Evolutionary conservation across 129 eudicot species (phyloP).

Genomic region (Gnaphalium uliginosum): DNA sequence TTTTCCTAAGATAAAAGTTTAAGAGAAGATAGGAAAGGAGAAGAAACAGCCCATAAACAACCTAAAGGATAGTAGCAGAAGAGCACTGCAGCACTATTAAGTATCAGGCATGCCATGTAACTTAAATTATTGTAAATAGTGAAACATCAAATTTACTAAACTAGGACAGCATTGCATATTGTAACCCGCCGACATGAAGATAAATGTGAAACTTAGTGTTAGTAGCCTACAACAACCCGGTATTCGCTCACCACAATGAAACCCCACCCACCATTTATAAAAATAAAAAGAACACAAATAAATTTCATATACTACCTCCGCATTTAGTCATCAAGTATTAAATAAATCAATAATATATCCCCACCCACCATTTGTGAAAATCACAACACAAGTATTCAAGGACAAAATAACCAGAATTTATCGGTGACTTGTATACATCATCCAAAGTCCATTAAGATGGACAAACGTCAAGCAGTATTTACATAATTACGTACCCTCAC

Average conservation of each 20-base stretch:
- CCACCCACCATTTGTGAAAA: constrained; percentile 10
- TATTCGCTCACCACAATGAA: constrained; percentile 13
- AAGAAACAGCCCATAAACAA: constrained; percentile 13
- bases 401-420: background rate
- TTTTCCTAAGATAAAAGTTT: constrained; percentile 1
- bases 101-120: constrained; percentile 7
- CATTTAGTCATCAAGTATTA: constrained; percentile 12
- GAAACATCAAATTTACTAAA: constrained; percentile 1
- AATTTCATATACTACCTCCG: constrained; percentile 2
- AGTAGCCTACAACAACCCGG: constrained; percentile 3
- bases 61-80: background rate
- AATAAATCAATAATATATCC: constrained; percentile 6
- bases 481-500: constrained; percentile 8
- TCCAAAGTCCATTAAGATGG: constrained; percentile 16
- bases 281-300: background rate
- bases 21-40: constrained; percentile 11
- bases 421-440: constrained; percentile 6
- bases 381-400: constrained; percentile 2
- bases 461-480: constrained; percentile 1
- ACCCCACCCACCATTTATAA: background rate
- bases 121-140: background rate
- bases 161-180: constrained; percentile 10
- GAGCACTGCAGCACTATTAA: background rate
- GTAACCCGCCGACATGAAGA: background rate
- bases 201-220: constrained; percentile 1